Conservation (phyloP, 495 filamentous ascomycete species). For the Arthonia radiata region DNA sequence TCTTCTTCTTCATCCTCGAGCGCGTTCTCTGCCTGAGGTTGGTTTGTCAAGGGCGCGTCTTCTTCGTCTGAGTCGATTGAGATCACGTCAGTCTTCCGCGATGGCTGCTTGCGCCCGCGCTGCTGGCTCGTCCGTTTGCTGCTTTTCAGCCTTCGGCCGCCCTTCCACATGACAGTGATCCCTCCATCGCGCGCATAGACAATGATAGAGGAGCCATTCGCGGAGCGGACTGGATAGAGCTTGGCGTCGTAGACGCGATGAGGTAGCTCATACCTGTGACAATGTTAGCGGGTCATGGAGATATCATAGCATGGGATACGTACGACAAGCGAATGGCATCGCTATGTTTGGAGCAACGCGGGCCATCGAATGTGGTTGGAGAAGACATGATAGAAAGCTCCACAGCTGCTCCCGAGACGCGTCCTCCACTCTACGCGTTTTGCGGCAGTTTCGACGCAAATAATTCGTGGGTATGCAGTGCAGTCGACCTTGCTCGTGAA, state of each 20-base stretch:
- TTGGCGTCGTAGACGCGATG: slow-evolving; percentile 49
- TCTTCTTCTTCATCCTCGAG: slow-evolving; percentile 37
- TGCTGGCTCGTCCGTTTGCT: slow-evolving; percentile 10
- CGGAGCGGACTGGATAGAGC: slow-evolving; percentile 48
- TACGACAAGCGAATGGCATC: too few species aligned
- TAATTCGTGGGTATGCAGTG: too few species aligned
- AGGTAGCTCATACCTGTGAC: slow-evolving; percentile 43
- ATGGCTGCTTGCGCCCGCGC: slow-evolving; percentile 14
- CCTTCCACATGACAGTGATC: slow-evolving; percentile 55
- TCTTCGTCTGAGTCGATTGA: slow-evolving; percentile 66
- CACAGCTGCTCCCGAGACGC: too few species aligned
- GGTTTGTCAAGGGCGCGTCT: slow-evolving; percentile 22
- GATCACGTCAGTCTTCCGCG: slow-evolving; percentile 36
- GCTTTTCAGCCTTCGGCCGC: slow-evolving; percentile 38
- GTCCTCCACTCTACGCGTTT: too few species aligned
- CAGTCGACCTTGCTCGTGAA: too few species aligned
- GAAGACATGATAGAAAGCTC: too few species aligned
- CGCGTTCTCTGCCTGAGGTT: slow-evolving; percentile 10
- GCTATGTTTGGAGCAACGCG: too few species aligned
- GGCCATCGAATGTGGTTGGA: too few species aligned
- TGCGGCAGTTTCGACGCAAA: too few species aligned
- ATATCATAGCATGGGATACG: slow-evolving; percentile 60
- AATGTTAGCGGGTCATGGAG: slow-evolving; percentile 1
- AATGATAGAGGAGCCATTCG: slow-evolving; percentile 66
- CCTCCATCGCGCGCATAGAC: slow-evolving; percentile 65